These are phyloP conservation scores for Kockiozyma suomiensis DNA, from an alignment of 805 yeast genomes.

Conservation along the genomic window DNA sequence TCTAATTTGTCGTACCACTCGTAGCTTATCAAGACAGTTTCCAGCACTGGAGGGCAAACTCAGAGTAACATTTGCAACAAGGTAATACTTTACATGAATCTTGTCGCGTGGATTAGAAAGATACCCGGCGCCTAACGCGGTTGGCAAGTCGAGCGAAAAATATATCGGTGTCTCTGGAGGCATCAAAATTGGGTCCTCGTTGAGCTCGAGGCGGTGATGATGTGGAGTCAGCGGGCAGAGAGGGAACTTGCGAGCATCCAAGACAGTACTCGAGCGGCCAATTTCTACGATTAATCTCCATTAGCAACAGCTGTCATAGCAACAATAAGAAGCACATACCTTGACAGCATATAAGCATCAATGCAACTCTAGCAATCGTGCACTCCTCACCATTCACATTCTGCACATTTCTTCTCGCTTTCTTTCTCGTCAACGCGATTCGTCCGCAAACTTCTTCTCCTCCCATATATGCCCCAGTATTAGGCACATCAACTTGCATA, in stretches of 20 bases:
- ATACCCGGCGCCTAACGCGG: neutral
- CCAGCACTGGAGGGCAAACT: neutral
- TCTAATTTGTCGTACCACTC: neutral
- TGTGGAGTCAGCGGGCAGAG: neutral
- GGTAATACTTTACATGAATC: neutral
- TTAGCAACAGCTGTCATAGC: neutral
- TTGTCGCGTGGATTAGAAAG: neutral
- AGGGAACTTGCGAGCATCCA: constrained; percentile 10
- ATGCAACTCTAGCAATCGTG: neutral
- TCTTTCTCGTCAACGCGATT: neutral
- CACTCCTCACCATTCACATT: neutral
- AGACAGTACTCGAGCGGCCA: neutral
- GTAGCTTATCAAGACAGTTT: neutral
- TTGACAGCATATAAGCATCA: constrained; percentile 6
- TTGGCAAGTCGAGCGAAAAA: neutral
- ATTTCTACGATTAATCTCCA: neutral
- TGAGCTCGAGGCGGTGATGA: neutral
- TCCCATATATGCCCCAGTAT: neutral
- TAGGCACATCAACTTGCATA: neutral
- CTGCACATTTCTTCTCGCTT: neutral
- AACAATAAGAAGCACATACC: neutral
- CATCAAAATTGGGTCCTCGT: neutral
- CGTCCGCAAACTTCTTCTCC: neutral
- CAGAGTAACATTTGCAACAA: neutral
- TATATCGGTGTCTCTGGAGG: neutral